Conservation (phyloP, 140 eudicot genomes). For the Ambrosia hybrid region DNA sequence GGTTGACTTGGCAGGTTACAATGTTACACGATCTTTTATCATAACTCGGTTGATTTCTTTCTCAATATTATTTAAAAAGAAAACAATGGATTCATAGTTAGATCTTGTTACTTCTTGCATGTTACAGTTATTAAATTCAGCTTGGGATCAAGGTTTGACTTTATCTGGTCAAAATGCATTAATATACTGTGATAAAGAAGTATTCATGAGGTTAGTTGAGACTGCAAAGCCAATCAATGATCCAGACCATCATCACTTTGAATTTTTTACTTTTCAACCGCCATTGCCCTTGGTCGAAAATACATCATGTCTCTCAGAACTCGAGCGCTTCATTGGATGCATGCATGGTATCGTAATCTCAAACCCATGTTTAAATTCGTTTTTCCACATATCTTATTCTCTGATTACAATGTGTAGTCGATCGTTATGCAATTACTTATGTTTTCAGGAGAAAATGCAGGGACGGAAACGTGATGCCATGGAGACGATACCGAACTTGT, state of each 20-base stretch:
- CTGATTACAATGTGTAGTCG: background rate
- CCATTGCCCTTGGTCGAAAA: constrained; percentile 39
- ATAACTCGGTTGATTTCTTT: background rate
- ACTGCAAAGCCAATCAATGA: constrained; percentile 57
- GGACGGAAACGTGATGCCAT: constrained; percentile 11
- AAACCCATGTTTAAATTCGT: background rate
- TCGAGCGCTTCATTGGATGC: constrained; percentile 46
- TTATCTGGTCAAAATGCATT: constrained; percentile 53
- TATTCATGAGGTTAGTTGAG: constrained; percentile 48
- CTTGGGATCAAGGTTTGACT: constrained; percentile 54
- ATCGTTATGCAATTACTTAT: background rate
- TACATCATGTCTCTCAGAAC: constrained; percentile 45
- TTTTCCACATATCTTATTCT: background rate
- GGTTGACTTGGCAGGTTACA: constrained; percentile 61
- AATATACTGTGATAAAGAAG: constrained; percentile 48
- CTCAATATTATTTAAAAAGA: too few species aligned
- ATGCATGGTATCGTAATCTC: constrained; percentile 50
- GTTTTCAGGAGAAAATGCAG: constrained; percentile 19
- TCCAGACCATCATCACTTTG: constrained; percentile 53
- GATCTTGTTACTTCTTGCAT: background rate
- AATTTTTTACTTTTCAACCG: constrained; percentile 44
- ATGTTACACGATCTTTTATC: constrained; percentile 7
- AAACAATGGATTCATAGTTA: too few species aligned
- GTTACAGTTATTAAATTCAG: constrained; percentile 49
- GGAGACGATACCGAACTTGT: background rate